Evolutionary conservation across 2,329 filamentous ascomycete genomes (phyloP).

Genomic region (Pseudocercospora fuligena): DNA sequence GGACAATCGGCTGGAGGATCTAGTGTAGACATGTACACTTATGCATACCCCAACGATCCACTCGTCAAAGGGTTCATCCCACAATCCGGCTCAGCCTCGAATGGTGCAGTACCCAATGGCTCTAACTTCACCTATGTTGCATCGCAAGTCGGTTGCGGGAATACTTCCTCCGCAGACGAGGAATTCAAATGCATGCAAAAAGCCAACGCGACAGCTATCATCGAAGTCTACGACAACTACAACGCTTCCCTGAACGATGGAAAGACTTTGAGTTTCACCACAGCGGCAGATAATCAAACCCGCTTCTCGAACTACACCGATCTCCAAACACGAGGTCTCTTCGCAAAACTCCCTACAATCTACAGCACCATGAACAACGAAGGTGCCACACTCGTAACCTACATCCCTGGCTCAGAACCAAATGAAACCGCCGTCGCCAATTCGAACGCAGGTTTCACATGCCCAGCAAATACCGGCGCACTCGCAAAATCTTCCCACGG

Average conservation of each 20-base stretch:
- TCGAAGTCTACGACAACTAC: slow-evolving; percentile 25
- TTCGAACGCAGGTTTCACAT: slow-evolving; percentile 31
- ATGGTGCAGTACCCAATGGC: slow-evolving; percentile 21
- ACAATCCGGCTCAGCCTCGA: slow-evolving; percentile 38
- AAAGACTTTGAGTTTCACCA: slow-evolving; percentile 13
- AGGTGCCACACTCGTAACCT: slow-evolving; percentile 20
- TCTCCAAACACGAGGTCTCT: slow-evolving; percentile 20
- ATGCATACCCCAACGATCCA: slow-evolving; percentile 43
- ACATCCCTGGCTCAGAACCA: slow-evolving; percentile 8
- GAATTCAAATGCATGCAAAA: slow-evolving; percentile 25
- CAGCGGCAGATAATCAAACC: slow-evolving; percentile 24
- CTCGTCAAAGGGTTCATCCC: slow-evolving; percentile 44
- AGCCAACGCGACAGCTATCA: slow-evolving; percentile 17
- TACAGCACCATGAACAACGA: slow-evolving; percentile 25
- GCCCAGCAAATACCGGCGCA: slow-evolving; percentile 50
- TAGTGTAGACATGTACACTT: slow-evolving; percentile 38
- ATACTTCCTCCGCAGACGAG: slow-evolving; percentile 6
- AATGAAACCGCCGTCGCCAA: slow-evolving; percentile 22
- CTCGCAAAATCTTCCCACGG: slow-evolving; percentile 40
- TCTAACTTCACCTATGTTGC: slow-evolving; percentile 26
- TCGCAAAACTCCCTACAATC: slow-evolving; percentile 19
- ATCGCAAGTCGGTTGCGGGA: slow-evolving; percentile 16
- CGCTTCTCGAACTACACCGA: slow-evolving; percentile 26
- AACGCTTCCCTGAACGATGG: slow-evolving; percentile 18
- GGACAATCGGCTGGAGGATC: slow-evolving; percentile 34